Conservation (phyloP, 2,329 filamentous ascomycete genomes). For the Colletotrichum higginsianum region DNA sequence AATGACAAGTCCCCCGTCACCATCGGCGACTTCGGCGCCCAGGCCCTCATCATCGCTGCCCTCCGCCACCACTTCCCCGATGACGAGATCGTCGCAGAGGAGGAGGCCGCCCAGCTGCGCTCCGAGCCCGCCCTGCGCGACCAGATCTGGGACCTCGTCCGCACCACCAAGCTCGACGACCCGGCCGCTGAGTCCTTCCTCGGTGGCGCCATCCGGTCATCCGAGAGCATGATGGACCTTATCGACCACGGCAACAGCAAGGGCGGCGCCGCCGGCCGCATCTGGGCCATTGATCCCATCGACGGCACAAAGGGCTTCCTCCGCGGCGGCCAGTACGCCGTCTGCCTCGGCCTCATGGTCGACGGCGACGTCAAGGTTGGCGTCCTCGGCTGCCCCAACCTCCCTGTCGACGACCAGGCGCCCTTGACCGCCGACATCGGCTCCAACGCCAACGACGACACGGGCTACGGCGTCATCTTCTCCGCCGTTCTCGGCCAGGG, state of each 20-base stretch:
- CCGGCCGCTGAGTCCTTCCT: conserved; percentile 75
- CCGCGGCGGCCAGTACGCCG: conserved; percentile 95
- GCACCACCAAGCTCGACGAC: conserved; percentile 78
- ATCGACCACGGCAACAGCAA: conserved; percentile 79
- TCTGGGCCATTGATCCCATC: conserved; percentile 98
- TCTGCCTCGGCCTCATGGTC: conserved; percentile 92
- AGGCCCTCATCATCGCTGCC: conserved; percentile 94
- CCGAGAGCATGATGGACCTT: conserved; percentile 76
- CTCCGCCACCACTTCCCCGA: conserved; percentile 90
- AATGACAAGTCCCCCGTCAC: conserved; percentile 97
- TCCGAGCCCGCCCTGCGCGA: conserved; percentile 76
- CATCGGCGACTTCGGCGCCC: conserved; percentile 97
- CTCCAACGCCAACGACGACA: conserved; percentile 79
- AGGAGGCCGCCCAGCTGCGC: conserved; percentile 87
- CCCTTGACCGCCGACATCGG: conserved; percentile 81
- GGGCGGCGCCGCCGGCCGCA: conserved; percentile 81
- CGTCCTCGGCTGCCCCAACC: conserved; percentile 94
- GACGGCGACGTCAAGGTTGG: conserved; percentile 95
- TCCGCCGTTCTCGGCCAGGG: conserved; percentile 85
- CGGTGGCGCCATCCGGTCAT: conserved; percentile 77
- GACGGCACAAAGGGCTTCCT: conserved; percentile 99
- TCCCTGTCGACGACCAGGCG: conserved; percentile 86
- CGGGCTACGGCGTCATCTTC: conserved; percentile 89
- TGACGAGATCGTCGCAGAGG: conserved; percentile 94
- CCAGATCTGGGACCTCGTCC: conserved; percentile 87